phyloP scores from a whole-genome alignment of 352 stramenopile genomes.

The Phytophthora parvispora region DNA sequence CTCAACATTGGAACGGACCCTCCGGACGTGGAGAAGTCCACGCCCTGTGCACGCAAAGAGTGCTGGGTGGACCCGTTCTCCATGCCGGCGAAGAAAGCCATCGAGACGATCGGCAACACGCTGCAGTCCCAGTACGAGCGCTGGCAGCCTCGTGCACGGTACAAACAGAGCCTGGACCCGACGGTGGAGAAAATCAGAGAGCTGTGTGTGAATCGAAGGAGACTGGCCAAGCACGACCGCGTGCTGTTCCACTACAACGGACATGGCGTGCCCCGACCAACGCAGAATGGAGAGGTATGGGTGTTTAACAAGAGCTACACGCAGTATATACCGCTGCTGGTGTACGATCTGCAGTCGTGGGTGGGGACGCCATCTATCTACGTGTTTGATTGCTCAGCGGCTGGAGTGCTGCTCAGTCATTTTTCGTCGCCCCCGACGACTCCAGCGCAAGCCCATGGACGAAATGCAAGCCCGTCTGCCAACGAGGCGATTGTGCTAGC shows the following conservation, averaged over 20 bases:
- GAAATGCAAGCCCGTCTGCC: slow-evolving; percentile 34
- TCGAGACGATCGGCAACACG: slow-evolving; percentile 97
- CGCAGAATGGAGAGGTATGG: slow-evolving; percentile 99
- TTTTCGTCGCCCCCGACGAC: slow-evolving; percentile 74
- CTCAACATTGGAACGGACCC: slow-evolving; percentile 99
- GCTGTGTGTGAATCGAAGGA: slow-evolving; percentile 94
- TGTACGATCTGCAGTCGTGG: slow-evolving; percentile 97
- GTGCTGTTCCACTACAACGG: slow-evolving; percentile 99
- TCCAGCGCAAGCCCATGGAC: slow-evolving; percentile 19
- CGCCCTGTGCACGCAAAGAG: slow-evolving; percentile 97
- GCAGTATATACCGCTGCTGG: slow-evolving; percentile 99
- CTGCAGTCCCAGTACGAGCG: slow-evolving; percentile 97
- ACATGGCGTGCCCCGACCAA: slow-evolving; percentile 98
- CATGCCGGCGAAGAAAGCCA: slow-evolving; percentile 95
- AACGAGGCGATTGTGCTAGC: slow-evolving; percentile 98
- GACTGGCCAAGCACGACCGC: slow-evolving; percentile 94
- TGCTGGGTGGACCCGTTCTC: slow-evolving; percentile 99
- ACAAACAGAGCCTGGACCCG: slow-evolving; percentile 96
- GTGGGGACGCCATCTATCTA: slow-evolving; percentile 96
- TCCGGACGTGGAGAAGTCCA: slow-evolving; percentile 97
- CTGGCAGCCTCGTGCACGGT: slow-evolving; percentile 96
- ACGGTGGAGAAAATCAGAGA: slow-evolving; percentile 97
- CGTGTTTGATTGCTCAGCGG: slow-evolving; percentile 98
- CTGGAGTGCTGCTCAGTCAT: slow-evolving; percentile 96
- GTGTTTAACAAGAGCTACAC: slow-evolving; percentile 99